phyloP scores from a whole-genome alignment of 139 green algal species.

The Chlamydomonas sphaeroides region DNA sequence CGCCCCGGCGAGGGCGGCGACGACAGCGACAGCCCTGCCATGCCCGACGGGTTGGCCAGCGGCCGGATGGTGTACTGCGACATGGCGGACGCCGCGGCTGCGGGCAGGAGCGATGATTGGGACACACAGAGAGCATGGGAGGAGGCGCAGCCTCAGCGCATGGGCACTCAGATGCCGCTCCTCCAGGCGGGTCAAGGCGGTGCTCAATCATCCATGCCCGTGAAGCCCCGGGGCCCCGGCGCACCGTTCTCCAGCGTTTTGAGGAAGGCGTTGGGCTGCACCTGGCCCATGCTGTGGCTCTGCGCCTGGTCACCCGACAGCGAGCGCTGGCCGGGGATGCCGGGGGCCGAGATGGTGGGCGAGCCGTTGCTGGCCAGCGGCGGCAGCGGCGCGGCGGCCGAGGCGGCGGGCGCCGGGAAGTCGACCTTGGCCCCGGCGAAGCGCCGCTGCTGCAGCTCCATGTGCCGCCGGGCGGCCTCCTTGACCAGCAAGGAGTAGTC shows the following conservation, averaged over 20 bases:
- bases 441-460: conserved; percentile 43
- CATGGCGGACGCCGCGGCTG: not conserved
- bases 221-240: no score
- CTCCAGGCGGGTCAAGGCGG: no score
- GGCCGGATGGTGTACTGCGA: conserved; percentile 18
- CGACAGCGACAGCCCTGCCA: not conserved
- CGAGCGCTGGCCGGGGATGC: not conserved
- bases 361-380: not conserved
- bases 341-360: not conserved
- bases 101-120: no score
- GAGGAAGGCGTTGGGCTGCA: conserved; percentile 33
- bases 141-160: no score
- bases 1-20: not conserved
- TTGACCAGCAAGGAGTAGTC: conserved; percentile 33
- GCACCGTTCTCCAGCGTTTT: conserved; percentile 19
- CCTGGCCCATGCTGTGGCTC: conserved; percentile 16
- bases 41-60: not conserved
- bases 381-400: not conserved
- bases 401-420: not conserved
- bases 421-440: conserved; percentile 33
- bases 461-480: conserved; percentile 29
- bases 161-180: no score
- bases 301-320: conserved; percentile 10
- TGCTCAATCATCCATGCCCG: no score
- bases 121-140: no score